These are phyloP conservation scores for Escallonia herrerae DNA, from an alignment of 129 eudicot species.

Conservation along the genomic window DNA sequence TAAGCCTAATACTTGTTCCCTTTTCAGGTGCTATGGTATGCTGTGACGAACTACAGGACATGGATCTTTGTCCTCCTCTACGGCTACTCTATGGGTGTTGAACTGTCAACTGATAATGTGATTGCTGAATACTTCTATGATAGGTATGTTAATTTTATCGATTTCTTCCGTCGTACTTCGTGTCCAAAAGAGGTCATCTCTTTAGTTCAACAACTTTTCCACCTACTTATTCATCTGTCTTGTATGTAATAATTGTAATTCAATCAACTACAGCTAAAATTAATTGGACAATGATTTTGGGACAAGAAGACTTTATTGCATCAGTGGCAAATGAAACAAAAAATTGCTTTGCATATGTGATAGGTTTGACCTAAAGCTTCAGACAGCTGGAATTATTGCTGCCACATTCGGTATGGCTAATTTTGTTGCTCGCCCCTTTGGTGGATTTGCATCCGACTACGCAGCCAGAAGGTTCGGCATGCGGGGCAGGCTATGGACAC, in stretches of 20 bases:
- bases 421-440: slow-evolving; percentile 66
- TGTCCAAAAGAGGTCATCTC: no score
- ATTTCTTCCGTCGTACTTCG: no score
- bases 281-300: no score
- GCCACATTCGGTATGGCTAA: slow-evolving; percentile 89
- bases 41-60: slow-evolving; percentile 66
- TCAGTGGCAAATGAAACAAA: no score
- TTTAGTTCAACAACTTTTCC: no score
- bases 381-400: slow-evolving; percentile 69
- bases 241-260: no score
- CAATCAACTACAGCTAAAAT: no score
- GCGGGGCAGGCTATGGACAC: slow-evolving; percentile 89
- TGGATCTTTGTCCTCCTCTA: slow-evolving; percentile 76
- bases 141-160: slow-evolving; percentile 24
- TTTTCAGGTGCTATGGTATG: slow-evolving; percentile 48
- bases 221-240: no score
- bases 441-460: slow-evolving; percentile 67
- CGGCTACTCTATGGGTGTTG: slow-evolving; percentile 83
- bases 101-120: slow-evolving; percentile 60
- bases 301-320: no score
- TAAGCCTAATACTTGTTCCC: background rate
- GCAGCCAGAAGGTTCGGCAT: slow-evolving; percentile 56
- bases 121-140: slow-evolving; percentile 78
- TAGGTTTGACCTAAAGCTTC: slow-evolving; percentile 70
- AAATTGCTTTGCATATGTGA: background rate